Evolutionary conservation across 129 eudicot species (phyloP), one percentile per base, ranked within the genome.

Genomic region (Flaveria sonorensis): DNA sequence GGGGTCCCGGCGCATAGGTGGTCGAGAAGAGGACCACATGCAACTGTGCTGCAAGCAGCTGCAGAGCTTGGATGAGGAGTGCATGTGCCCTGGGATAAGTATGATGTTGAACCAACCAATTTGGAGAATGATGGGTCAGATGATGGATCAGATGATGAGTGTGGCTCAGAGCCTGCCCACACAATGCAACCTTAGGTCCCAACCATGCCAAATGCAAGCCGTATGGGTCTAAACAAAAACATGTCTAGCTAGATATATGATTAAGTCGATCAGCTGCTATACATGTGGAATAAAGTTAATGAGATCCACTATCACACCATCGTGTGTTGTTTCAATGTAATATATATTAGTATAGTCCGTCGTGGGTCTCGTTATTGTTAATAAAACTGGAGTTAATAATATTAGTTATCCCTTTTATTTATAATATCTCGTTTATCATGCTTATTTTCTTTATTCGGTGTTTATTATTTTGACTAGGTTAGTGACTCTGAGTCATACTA

Each of bases 81-180:
- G 85, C 73, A 64, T 79, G 62, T 81, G 85, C 7, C 74, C 53
- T 10, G 73, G 40, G 7, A n/a, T 68, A 15, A 69, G 43, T 77
- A 56, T 56, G 77, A 73, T 73, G 80, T 19, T 74, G 81, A 75
- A 55, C 79, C 28, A 39, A 7, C 85, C 72, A 50, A 32, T 62
- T 18, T 59, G 62, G 77, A 26, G 51, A 3, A n/a, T n/a, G 70
- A 28, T 19, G 62, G 28, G 28, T 51, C 30, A 50, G 14, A 14
- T 15, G 74, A 80, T 39, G 56, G 21, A 40, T 10, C 32, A 57
- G 64, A 69, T 81, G 47, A 12, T 51, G 77, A 30, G 20, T 28
- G 61, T 47, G 81, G 77, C 85, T 10, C 52, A 32, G 59, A 32
- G 48, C 77, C 77, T 81, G 19, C 85, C 81, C 46, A 53, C 13